Percentiles rank a stretch among this genome's conserved stretches.
These are phyloP conservation scores for Russula lepida DNA, from an alignment of 768 basidiomycete genomes.

Conservation along the genomic window DNA sequence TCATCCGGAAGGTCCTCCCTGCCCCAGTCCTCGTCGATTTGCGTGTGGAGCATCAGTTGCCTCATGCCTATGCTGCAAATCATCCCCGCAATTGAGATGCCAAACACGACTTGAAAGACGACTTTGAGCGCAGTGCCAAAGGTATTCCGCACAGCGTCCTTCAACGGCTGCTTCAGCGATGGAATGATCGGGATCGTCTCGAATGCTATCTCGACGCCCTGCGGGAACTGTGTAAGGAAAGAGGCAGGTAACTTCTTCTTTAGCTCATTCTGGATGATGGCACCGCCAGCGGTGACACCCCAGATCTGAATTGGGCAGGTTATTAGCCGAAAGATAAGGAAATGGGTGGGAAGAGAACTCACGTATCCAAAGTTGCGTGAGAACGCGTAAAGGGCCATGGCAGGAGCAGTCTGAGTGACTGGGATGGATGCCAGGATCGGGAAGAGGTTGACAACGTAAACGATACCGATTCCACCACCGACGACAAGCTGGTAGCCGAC, in stretches of 20 bases:
- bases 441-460: conserved; percentile 28
- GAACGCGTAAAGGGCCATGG: conserved; percentile 29
- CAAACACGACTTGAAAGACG: conserved; percentile 29
- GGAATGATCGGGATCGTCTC: conserved; percentile 26
- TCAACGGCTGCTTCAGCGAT: background rate
- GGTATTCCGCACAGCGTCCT: conserved; percentile 7
- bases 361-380: conserved; percentile 22
- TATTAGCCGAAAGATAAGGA: background rate
- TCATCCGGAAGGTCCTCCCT: conserved; percentile 9
- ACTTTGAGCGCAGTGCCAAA: conserved; percentile 25
- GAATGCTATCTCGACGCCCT: conserved; percentile 23
- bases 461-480: conserved; percentile 29
- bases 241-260: conserved; percentile 19
- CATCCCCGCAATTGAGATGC: conserved; percentile 25
- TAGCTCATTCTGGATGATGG: background rate
- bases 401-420: conserved; percentile 27
- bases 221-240: conserved; percentile 24
- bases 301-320: conserved; percentile 23
- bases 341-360: background rate
- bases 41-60: conserved; percentile 24
- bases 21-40: conserved; percentile 29
- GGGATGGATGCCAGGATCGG: conserved; percentile 32
- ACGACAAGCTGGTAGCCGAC: conserved; percentile 24
- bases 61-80: conserved; percentile 26
- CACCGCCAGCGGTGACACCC: conserved; percentile 21